Base-by-base conservation (phyloP, 2,329 filamentous ascomycete species). In the Acrocalymma vagum region DNA sequence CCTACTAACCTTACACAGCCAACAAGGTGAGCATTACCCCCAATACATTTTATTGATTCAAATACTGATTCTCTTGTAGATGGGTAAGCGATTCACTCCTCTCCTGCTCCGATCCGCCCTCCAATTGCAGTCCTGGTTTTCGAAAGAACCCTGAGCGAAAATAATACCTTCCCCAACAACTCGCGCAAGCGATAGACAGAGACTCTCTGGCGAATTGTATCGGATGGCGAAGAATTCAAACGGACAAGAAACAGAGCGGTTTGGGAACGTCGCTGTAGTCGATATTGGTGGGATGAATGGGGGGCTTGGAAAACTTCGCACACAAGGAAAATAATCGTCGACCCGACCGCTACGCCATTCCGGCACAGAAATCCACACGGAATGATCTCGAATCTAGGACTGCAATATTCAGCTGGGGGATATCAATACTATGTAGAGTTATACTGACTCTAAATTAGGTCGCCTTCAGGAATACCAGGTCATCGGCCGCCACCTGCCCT, bases 381-480 rank as follows among this genome's bases (percentile, higher is more conserved):
- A n/a, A n/a, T n/a, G n/a, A n/a, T n/a, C n/a, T n/a, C n/a, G n/a
- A n/a, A n/a, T n/a, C n/a, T n/a, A n/a, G n/a, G n/a, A n/a, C n/a
- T n/a, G n/a, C n/a, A n/a, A n/a, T n/a, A n/a, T n/a, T n/a, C 25
- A 14, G 25, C 6, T 27, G 25, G 5, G 10, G 6, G 23, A 14
- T 14, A 27, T 27, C 6, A 27, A 14, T 27, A 14, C 10, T 6
- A 6, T 27, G 10, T 27, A 14, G 25, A 14, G 25, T 6, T 11
- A 17, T 55, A 55, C 60, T 66, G 53, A 69, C 62, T 64, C 58
- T 57, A 49, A 56, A 49, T 57, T 78, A 99, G 94, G 92, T 90
- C 94, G 94, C 86, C 92, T 99, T 82, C 89, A 91, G 78, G 94
- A 99, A 87, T 99, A 96, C 86, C 94, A 97, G 87, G 93, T 99